Conservation (phyloP, 148 eudicot genomes). For the Persicaria maculosa region DNA sequence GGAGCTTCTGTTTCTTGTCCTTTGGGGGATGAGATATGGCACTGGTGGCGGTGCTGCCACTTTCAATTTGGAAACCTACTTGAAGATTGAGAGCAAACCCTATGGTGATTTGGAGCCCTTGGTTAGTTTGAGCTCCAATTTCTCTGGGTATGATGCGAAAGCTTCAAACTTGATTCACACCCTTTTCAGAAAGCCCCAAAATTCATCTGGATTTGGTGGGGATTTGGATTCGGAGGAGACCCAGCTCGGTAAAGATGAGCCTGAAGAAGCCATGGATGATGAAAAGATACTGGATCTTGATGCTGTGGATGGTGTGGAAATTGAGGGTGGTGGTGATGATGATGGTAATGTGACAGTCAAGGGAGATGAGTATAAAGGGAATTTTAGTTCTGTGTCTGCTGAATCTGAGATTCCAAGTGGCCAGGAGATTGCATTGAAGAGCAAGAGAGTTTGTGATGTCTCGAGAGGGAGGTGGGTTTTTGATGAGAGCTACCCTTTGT, state of each 20-base stretch:
- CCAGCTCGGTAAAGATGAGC: not conserved
- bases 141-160: slow-evolving; percentile 1
- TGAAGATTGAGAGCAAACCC: slow-evolving; percentile 22
- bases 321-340: not conserved
- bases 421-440: slow-evolving; percentile 19
- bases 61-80: slow-evolving; percentile 26
- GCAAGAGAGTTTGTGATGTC: slow-evolving; percentile 42
- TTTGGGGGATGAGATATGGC: slow-evolving; percentile 28
- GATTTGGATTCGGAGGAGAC: slow-evolving; percentile 1
- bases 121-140: slow-evolving; percentile 8
- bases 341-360: not conserved
- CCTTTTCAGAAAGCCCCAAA: slow-evolving; percentile 8
- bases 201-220: slow-evolving; percentile 1
- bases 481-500: slow-evolving; percentile 77
- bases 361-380: not conserved
- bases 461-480: slow-evolving; percentile 75
- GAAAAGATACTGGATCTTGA: slow-evolving; percentile 1
- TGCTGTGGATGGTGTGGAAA: not conserved
- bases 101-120: slow-evolving; percentile 25
- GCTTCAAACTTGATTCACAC: slow-evolving; percentile 2
- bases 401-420: slow-evolving; percentile 12
- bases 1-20: slow-evolving; percentile 44
- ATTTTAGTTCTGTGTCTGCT: not conserved
- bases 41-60: slow-evolving; percentile 20
- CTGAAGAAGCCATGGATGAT: slow-evolving; percentile 6